phyloP scores from a whole-genome alignment of 768 basidiomycete species.

The Tephrocybe sp. region DNA sequence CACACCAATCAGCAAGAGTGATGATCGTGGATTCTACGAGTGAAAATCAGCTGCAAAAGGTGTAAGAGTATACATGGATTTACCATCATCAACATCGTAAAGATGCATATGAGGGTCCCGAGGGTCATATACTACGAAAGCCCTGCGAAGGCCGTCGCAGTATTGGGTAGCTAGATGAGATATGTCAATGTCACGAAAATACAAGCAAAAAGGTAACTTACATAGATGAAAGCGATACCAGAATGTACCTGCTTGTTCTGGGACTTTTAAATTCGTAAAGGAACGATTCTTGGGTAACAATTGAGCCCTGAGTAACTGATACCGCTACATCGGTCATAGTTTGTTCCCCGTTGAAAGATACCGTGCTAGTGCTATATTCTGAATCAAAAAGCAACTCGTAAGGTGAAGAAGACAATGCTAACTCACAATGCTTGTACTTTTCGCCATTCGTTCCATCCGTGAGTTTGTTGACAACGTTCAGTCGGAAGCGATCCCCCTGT shows the following conservation, averaged over 20 bases:
- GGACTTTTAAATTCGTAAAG: neutral
- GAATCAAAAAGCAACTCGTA: neutral
- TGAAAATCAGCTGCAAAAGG: neutral
- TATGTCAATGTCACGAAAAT: neutral
- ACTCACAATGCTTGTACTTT: neutral
- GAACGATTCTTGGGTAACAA: neutral
- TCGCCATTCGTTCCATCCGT: neutral
- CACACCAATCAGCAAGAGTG: slow-evolving; percentile 6
- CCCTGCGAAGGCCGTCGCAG: neutral
- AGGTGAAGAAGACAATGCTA: neutral
- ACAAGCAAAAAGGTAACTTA: neutral
- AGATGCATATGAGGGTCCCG: neutral
- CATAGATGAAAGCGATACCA: neutral
- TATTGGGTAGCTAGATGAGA: neutral
- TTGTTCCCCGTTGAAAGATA: neutral
- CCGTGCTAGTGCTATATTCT: neutral
- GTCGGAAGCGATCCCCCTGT: neutral
- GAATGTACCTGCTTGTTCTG: neutral
- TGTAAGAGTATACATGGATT: neutral
- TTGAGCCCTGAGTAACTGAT: neutral
- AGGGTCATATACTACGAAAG: neutral
- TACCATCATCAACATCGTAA: neutral
- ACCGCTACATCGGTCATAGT: neutral
- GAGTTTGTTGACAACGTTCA: neutral
- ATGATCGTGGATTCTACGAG: neutral